Evolutionary conservation across 768 basidiomycete genomes (phyloP).

Genomic region (Mycena indigotica): DNA sequence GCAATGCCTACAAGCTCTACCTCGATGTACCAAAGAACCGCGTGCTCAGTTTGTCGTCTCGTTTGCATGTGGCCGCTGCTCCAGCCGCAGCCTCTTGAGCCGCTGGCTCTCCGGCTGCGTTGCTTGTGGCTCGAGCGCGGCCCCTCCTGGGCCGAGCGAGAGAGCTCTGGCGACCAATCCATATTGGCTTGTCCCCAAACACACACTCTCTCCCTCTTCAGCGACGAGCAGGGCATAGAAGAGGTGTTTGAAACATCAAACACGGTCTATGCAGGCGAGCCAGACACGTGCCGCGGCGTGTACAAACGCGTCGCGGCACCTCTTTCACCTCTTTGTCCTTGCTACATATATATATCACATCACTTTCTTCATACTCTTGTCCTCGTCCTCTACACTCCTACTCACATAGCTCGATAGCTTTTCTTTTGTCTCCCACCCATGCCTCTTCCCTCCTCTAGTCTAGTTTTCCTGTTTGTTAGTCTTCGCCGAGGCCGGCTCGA

Average conservation of each 20-base stretch:
- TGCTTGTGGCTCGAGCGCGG: conserved; percentile 15
- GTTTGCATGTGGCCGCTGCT: conserved; percentile 30
- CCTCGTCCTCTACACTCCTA: background rate
- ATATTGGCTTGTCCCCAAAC: conserved; percentile 11
- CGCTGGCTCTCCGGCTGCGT: conserved; percentile 11
- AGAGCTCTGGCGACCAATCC: conserved; percentile 18
- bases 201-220: conserved; percentile 2
- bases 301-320: background rate
- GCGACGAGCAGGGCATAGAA: conserved; percentile 16
- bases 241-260: background rate
- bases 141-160: conserved; percentile 14
- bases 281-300: background rate
- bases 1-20: conserved; percentile 42
- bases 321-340: background rate
- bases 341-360: background rate
- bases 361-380: background rate
- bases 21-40: conserved; percentile 29
- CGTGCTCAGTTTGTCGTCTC: conserved; percentile 33
- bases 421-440: background rate
- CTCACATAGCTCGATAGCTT: background rate
- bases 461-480: background rate
- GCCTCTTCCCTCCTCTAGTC: background rate
- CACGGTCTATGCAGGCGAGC: background rate
- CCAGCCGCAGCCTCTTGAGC: conserved; percentile 11
- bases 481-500: conserved; percentile 11